phyloP scores from a whole-genome alignment of 345 rosid species.

The Linum tenue region DNA sequence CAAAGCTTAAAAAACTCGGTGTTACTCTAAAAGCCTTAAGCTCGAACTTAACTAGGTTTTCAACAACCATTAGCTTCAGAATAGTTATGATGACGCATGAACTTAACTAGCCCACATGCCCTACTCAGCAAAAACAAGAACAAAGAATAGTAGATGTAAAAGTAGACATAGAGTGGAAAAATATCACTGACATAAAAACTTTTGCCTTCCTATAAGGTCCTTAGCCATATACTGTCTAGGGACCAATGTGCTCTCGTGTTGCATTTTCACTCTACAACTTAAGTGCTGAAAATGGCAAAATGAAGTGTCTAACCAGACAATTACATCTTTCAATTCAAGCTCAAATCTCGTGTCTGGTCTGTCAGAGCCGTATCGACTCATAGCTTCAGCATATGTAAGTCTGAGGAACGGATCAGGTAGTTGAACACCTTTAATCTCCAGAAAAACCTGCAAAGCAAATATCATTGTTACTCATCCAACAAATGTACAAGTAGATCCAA shows the following conservation, averaged over 20 bases:
- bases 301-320: slow-evolving; percentile 13
- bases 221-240: neutral
- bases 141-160: neutral
- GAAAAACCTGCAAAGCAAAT: slow-evolving; percentile 56
- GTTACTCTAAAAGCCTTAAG: no score
- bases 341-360: slow-evolving; percentile 87
- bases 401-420: slow-evolving; percentile 82
- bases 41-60: neutral
- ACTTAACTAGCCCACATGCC: neutral
- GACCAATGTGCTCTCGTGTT: neutral
- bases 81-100: neutral
- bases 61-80: neutral
- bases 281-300: neutral
- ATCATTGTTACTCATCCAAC: neutral
- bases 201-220: neutral
- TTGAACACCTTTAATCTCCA: slow-evolving; percentile 65
- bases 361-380: slow-evolving; percentile 84
- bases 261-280: neutral
- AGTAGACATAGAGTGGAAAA: neutral
- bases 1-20: neutral
- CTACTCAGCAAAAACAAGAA: neutral
- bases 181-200: neutral
- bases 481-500: neutral
- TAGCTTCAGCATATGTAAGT: slow-evolving; percentile 86
- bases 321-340: slow-evolving; percentile 90